A percentile compares a stretch with the other conserved stretches of the same genome.
Evolutionary conservation across 345 rosid genomes (phyloP).

Genomic region (Lenwebbia sp.): DNA sequence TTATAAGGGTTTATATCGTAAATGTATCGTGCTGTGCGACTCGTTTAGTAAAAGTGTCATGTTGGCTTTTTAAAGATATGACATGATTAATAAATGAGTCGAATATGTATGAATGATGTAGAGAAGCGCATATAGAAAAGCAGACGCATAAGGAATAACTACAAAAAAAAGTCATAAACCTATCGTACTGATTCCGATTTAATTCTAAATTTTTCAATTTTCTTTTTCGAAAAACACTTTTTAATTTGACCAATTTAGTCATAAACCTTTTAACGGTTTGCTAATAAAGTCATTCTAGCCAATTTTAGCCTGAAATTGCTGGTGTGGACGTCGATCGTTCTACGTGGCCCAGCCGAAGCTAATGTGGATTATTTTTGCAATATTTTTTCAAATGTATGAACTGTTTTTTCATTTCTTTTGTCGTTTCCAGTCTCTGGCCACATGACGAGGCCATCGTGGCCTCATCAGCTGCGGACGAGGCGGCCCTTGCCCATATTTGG

Average conservation of each 20-base stretch:
- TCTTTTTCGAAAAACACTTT: too few relatives aligned
- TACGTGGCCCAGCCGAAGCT: fast-evolving
- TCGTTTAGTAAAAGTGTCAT: not conserved
- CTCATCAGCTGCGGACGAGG: too few relatives aligned
- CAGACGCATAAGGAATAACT: not conserved
- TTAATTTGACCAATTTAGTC: too few relatives aligned
- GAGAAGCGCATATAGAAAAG: not conserved
- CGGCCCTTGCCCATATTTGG: too few relatives aligned
- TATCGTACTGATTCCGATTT: fast-evolving
- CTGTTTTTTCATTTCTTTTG: too few relatives aligned
- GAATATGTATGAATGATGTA: too few relatives aligned
- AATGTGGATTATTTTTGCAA: not conserved
- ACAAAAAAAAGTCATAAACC: too few relatives aligned
- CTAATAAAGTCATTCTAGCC: not conserved
- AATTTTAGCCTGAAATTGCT: too few relatives aligned
- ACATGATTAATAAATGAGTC: not conserved
- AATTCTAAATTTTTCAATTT: too few relatives aligned
- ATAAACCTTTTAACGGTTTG: fast-evolving
- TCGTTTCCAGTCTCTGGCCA: too few relatives aligned
- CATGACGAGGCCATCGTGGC: too few relatives aligned
- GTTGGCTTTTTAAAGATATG: not conserved
- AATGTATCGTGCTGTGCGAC: fast-evolving
- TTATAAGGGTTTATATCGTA: not conserved
- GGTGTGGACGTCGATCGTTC: fast-evolving
- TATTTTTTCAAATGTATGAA: too few relatives aligned